These are phyloP conservation scores for Fusarium newnesense DNA, from an alignment of 2,329 filamentous ascomycete species.

Conservation along the genomic window DNA sequence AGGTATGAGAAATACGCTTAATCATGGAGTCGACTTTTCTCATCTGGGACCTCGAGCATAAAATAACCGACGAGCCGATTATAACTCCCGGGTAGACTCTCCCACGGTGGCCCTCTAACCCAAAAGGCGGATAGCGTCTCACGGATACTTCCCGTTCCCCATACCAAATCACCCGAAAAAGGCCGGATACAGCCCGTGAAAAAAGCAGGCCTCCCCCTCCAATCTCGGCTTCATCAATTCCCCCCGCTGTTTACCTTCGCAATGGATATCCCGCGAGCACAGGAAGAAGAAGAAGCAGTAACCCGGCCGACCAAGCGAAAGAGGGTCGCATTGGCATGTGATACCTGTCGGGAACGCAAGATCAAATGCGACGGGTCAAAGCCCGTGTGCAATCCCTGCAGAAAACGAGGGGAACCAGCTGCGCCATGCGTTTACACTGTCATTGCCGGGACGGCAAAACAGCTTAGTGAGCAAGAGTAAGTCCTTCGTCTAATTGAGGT, in stretches of 20 bases:
- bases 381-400: constrained; percentile 1
- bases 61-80: not conserved
- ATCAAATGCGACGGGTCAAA: constrained; percentile 11
- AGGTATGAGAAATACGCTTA: too few relatives aligned
- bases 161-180: not conserved
- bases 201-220: not conserved
- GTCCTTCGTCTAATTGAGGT: too few relatives aligned
- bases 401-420: not conserved
- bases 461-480: constrained; percentile 4
- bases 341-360: constrained; percentile 6
- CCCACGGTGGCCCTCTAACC: too few relatives aligned
- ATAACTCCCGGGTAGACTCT: not conserved
- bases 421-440: not conserved
- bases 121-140: too few relatives aligned
- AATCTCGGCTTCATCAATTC: not conserved
- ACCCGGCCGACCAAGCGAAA: not conserved
- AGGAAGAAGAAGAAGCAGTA: too few relatives aligned
- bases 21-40: too few relatives aligned
- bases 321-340: constrained; percentile 13
- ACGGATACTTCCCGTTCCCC: not conserved
- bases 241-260: too few relatives aligned
- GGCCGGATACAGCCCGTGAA: constrained; percentile 7
- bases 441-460: not conserved
- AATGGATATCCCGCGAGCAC: too few relatives aligned
- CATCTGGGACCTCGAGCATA: too few relatives aligned